These are phyloP conservation scores for Podospora sp. DNA, from an alignment of 495 filamentous ascomycete genomes.

Conservation along the genomic window DNA sequence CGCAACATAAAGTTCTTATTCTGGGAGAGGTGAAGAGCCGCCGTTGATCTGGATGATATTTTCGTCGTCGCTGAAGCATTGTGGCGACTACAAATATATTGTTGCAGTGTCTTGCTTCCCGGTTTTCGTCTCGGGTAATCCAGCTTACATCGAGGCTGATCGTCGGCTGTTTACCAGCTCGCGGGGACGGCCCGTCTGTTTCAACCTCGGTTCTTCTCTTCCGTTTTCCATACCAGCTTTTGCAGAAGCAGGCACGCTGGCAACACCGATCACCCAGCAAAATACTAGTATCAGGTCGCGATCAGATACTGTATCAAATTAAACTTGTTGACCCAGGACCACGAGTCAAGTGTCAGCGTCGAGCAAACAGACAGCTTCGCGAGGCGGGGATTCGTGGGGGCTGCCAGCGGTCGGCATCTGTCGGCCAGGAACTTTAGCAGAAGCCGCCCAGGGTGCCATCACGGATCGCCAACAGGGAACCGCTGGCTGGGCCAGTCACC, in stretches of 20 bases:
- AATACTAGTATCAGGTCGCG: neutral
- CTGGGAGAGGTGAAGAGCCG: neutral
- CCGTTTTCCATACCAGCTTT: neutral
- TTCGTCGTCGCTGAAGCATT: neutral
- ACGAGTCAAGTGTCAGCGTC: neutral
- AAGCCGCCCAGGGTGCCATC: neutral
- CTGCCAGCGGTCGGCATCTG: neutral
- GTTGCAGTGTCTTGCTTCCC: neutral
- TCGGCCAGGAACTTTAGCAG: neutral
- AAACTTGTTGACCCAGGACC: neutral
- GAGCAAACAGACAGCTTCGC: neutral
- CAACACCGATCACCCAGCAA: neutral
- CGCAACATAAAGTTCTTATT: neutral
- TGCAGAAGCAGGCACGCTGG: neutral
- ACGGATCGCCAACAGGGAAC: neutral
- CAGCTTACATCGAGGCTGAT: neutral
- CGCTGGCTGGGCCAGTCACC: neutral
- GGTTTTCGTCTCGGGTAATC: neutral
- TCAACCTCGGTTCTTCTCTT: neutral
- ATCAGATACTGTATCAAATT: neutral
- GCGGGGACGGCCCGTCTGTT: slow-evolving; percentile 8
- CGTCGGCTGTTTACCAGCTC: slow-evolving; percentile 4
- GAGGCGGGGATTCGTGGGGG: neutral
- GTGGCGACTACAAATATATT: neutral
- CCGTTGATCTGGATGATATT: neutral